Base-by-base conservation (phyloP, 139 green algal species). In the Chara braunii region DNA sequence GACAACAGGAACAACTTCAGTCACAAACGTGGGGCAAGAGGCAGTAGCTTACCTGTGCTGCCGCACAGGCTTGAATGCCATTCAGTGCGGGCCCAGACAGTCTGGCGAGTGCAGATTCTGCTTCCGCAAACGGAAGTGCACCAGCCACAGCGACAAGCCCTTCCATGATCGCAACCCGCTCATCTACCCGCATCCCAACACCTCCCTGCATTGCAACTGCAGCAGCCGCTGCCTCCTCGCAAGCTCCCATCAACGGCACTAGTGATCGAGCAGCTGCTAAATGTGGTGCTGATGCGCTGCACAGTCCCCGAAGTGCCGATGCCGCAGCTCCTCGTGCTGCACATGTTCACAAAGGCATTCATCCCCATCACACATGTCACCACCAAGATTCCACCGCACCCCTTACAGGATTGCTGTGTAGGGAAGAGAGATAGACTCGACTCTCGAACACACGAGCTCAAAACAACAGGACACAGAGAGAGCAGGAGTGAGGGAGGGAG, bases 161-260 rank as follows among this genome's bases (percentile, higher is more conserved):
- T 51, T 70, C 12, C 5, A 33, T 51, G n/a, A 70, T 26, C 4
- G 61, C 61, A 28, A 44, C 51, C 9, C 51, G 14, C 18, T 70
- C 61, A n/a, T 14, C 26, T 14, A 33, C 51, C 26, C 18, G 35
- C 50, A 70, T 30, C 50, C 51, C 51, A 26, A 22, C 51, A 4
- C 50, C 61, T 8, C 12, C 61, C 22, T n/a, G n/a, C n/a, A n/a
- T n/a, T n/a, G n/a, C 11, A 4, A 32, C 61, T 12, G 37, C 61
- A 3, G 61, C 61, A 29, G 61, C 50, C 3, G 50, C 61, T 2
- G 57, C 57, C 61, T 70, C 50, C 61, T 70, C 61, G 61, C 61
- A 70, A 3, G 61, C 34, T 28, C 51, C 32, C 31, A 70, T 44
- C 24, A 70, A 51, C 1, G 59, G 42, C 4, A 51, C 61, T 4